A percentile compares a stretch with the other conserved stretches of the same genome.
Evolutionary conservation across 345 rosid species (phyloP).

Genomic region (Pistacia integerrima): DNA sequence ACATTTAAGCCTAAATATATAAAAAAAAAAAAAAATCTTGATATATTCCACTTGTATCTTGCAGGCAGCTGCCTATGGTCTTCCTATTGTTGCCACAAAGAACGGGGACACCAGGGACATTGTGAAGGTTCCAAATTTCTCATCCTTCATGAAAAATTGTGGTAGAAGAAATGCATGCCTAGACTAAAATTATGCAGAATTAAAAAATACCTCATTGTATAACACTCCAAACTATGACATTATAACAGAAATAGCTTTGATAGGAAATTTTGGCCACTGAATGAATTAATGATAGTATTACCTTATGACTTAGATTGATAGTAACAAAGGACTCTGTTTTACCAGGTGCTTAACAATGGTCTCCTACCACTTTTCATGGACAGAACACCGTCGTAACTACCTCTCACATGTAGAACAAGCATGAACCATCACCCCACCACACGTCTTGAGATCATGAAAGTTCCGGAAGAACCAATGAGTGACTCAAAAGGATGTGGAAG

Average conservation of each 20-base stretch:
- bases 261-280: not conserved
- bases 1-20: not conserved
- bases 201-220: not conserved
- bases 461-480: slow-evolving; percentile 83
- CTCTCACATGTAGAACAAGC: slow-evolving; percentile 80
- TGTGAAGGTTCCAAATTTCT: slow-evolving; percentile 40
- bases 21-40: not conserved
- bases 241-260: not conserved
- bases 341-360: slow-evolving; percentile 67
- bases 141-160: not conserved
- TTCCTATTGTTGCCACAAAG: slow-evolving; percentile 69
- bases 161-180: not conserved
- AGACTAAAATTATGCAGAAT: not conserved
- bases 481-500: slow-evolving; percentile 80
- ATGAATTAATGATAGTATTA: not conserved
- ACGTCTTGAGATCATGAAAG: slow-evolving; percentile 60
- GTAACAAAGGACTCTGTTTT: slow-evolving; percentile 20
- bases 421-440: slow-evolving; percentile 74
- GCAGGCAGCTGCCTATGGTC: slow-evolving; percentile 57
- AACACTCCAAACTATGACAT: not conserved
- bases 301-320: slow-evolving; percentile 8
- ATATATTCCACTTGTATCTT: slow-evolving; percentile 14
- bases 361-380: slow-evolving; percentile 70
- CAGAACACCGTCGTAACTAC: slow-evolving; percentile 78
- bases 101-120: slow-evolving; percentile 75